A percentile compares a stretch with the other conserved stretches of the same genome.
Conservation (phyloP, 495 filamentous ascomycete species). For the Thozetella sp. region DNA sequence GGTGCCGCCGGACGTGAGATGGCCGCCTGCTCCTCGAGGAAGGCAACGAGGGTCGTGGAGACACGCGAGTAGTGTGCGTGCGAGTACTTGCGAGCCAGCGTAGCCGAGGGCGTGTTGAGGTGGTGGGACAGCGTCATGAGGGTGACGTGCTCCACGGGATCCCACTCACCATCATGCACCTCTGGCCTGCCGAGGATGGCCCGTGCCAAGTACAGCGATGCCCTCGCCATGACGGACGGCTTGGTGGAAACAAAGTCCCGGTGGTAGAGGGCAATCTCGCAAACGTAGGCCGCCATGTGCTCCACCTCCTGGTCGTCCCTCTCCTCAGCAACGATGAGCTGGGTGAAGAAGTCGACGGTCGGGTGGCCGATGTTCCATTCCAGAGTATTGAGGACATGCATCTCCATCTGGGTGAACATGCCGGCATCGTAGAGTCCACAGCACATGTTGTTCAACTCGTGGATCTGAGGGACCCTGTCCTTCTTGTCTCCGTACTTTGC, state of each 20-base stretch:
- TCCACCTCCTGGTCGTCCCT: constrained; percentile 86
- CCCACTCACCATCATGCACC: constrained; percentile 75
- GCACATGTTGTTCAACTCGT: constrained; percentile 98
- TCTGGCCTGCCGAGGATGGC: constrained; percentile 84
- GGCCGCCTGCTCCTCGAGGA: constrained; percentile 81
- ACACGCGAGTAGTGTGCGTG: constrained; percentile 79
- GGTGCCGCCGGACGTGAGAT: constrained; percentile 62
- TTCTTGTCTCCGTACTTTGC: constrained; percentile 99
- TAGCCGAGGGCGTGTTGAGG: constrained; percentile 82
- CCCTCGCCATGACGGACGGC: constrained; percentile 87
- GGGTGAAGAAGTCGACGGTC: constrained; percentile 90
- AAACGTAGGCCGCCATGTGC: constrained; percentile 91
- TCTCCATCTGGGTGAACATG: constrained; percentile 99
- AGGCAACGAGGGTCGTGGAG: constrained; percentile 78
- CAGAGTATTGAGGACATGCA: constrained; percentile 98
- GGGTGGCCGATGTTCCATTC: constrained; percentile 96
- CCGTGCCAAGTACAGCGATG: constrained; percentile 81
- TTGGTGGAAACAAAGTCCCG: constrained; percentile 91
- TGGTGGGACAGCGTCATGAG: constrained; percentile 86
- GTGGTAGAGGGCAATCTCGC: constrained; percentile 93
- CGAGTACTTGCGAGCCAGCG: constrained; percentile 86
- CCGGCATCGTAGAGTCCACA: constrained; percentile 97
- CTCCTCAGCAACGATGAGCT: constrained; percentile 67
- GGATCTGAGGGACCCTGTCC: constrained; percentile 92
- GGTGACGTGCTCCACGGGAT: constrained; percentile 75